Conservation (phyloP, 352 stramenopile genomes). For the Phytophthora sansomeana region DNA sequence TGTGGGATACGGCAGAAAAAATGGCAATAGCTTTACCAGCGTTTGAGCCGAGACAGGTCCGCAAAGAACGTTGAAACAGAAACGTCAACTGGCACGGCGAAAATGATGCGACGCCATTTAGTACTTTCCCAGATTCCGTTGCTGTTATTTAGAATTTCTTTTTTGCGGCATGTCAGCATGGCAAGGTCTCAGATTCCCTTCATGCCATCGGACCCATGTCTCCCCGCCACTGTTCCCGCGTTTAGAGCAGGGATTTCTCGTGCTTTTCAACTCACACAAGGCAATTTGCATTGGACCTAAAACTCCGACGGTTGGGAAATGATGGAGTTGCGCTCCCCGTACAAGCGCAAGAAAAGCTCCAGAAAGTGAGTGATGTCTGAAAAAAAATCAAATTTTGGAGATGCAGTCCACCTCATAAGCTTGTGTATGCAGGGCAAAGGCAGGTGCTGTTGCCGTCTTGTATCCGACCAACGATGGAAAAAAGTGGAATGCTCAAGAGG, state of each 20-base stretch:
- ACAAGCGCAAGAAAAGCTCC: slow-evolving; percentile 38
- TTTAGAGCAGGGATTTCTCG: slow-evolving; percentile 6
- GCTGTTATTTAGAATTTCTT: slow-evolving; percentile 12
- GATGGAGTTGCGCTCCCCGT: slow-evolving; percentile 34
- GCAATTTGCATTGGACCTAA: slow-evolving; percentile 25
- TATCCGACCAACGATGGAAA: slow-evolving; percentile 12
- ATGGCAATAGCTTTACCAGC: slow-evolving; percentile 13
- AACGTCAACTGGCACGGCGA: slow-evolving; percentile 1
- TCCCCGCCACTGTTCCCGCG: not conserved
- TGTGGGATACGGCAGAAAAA: slow-evolving; percentile 2
- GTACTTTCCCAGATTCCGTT: slow-evolving; percentile 30
- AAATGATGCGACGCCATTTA: slow-evolving; percentile 18
- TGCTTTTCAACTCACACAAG: slow-evolving; percentile 25
- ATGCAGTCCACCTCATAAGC: slow-evolving; percentile 2
- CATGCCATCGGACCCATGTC: slow-evolving; percentile 19
- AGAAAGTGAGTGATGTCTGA: slow-evolving; percentile 42
- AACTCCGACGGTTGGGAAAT: slow-evolving; percentile 16
- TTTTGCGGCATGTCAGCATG: slow-evolving; percentile 25
- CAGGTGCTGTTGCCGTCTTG: not conserved
- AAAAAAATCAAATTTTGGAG: not conserved
- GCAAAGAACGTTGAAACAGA: slow-evolving; percentile 21
- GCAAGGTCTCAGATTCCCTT: slow-evolving; percentile 37
- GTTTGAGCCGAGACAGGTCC: slow-evolving; percentile 1
- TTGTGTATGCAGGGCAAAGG: slow-evolving; percentile 26
- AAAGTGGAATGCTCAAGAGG: slow-evolving; percentile 57